phyloP scores from a whole-genome alignment of 2,329 filamentous ascomycete species.

The Hymenoscyphus occultus region DNA sequence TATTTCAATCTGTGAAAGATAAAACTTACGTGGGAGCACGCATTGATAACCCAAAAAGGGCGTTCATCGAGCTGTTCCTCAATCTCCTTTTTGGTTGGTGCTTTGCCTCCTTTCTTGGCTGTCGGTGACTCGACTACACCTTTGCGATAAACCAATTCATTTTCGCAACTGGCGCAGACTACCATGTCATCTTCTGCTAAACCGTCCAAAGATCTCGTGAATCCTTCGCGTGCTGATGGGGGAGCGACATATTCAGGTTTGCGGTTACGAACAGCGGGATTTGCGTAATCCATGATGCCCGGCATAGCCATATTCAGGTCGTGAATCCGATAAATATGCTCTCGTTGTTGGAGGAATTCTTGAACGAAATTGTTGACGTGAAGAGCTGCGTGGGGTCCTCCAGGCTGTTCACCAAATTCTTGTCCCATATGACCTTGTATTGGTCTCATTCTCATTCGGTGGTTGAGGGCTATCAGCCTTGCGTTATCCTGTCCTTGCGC shows the following conservation, averaged over 20 bases:
- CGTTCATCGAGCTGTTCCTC: constrained; percentile 52
- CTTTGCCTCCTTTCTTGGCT: constrained; percentile 45
- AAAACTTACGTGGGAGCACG: constrained; percentile 80
- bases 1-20: neutral
- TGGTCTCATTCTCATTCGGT: neutral
- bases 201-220: constrained; percentile 58
- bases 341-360: constrained; percentile 4
- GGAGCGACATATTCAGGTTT: constrained; percentile 34
- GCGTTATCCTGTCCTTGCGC: neutral
- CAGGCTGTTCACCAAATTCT: constrained; percentile 9
- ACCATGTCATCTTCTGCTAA: constrained; percentile 70
- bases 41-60: constrained; percentile 88
- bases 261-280: constrained; percentile 25
- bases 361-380: neutral
- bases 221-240: constrained; percentile 67
- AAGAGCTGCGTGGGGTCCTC: neutral
- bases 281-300: constrained; percentile 30
- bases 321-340: neutral
- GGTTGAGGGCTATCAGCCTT: neutral
- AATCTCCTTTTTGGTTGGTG: constrained; percentile 48
- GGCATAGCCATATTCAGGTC: constrained; percentile 21
- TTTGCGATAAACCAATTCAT: constrained; percentile 73
- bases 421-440: neutral
- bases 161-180: constrained; percentile 81
- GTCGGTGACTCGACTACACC: constrained; percentile 31